Percentiles rank a stretch among this genome's conserved stretches.
phyloP scores from a whole-genome alignment of 2,329 filamentous ascomycete genomes.

The Penicillium sp. region DNA sequence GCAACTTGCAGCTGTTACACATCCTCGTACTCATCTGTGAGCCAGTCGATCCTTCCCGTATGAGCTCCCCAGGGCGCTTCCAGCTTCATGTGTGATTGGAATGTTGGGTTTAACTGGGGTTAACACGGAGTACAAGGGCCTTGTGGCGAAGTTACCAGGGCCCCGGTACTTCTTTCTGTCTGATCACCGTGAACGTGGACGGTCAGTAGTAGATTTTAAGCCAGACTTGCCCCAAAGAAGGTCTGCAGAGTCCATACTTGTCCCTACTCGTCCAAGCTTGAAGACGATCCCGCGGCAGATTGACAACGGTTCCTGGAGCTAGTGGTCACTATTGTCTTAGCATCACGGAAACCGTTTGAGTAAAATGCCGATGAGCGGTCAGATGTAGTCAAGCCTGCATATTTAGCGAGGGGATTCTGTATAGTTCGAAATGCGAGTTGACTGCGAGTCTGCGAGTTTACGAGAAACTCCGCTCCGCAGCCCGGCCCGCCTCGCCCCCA shows the following conservation, averaged over 20 bases:
- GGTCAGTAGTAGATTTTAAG: background rate
- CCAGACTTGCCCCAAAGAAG: too few species aligned
- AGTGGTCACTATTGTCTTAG: background rate
- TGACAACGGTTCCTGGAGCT: background rate
- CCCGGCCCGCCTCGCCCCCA: slow-evolving; percentile 6
- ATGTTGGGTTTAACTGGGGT: background rate
- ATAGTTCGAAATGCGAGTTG: too few species aligned
- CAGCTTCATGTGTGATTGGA: background rate
- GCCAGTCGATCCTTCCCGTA: background rate
- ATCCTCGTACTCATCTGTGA: slow-evolving; percentile 6
- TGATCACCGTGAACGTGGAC: background rate
- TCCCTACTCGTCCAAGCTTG: background rate
- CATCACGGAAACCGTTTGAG: background rate
- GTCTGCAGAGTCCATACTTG: too few species aligned
- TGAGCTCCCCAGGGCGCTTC: background rate
- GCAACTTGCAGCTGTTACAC: slow-evolving; percentile 5
- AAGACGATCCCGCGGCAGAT: background rate
- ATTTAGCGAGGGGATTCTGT: background rate
- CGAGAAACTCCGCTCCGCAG: background rate
- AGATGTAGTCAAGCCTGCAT: background rate
- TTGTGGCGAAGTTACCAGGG: too few species aligned
- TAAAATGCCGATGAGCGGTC: background rate
- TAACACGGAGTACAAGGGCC: too few species aligned
- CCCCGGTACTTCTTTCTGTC: too few species aligned
- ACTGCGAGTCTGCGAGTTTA: too few species aligned